phyloP scores from a whole-genome alignment of 805 yeast genomes.

The Candida namnaoensis region DNA sequence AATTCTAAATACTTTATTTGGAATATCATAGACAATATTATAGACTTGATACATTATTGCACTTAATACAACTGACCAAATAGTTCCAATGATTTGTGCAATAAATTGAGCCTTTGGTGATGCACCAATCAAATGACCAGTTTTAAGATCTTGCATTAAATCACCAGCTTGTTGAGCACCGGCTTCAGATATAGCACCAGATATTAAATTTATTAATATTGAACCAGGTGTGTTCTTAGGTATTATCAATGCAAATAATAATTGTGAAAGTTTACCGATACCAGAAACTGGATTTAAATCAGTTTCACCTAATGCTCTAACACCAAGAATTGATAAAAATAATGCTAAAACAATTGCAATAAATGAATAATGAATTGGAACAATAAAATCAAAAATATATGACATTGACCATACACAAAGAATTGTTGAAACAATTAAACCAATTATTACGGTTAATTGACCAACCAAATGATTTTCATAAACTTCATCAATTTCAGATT shows the following conservation, averaged over 20 bases:
- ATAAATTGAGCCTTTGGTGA: conserved; percentile 86
- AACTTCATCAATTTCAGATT: conserved; percentile 27
- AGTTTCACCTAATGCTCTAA: conserved; percentile 93
- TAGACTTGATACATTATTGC: conserved; percentile 78
- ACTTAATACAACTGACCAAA: conserved; percentile 75
- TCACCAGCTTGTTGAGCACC: conserved; percentile 99
- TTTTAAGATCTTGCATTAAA: conserved; percentile 92
- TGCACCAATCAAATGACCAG: conserved; percentile 88
- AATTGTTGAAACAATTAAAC: conserved; percentile 57
- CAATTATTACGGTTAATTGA: conserved; percentile 38
- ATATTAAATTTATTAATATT: conserved; percentile 76
- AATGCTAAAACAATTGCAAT: conserved; percentile 70
- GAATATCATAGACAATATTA: conserved; percentile 76
- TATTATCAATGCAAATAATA: conserved; percentile 74
- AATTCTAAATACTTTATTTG: conserved; percentile 70
- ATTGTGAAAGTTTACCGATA: conserved; percentile 88
- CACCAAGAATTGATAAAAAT: conserved; percentile 76
- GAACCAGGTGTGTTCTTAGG: conserved; percentile 73
- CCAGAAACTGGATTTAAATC: conserved; percentile 96
- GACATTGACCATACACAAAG: conserved; percentile 60
- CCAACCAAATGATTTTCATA: conserved; percentile 42
- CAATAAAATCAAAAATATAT: conserved; percentile 56
- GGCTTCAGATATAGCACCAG: conserved; percentile 97
- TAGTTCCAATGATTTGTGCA: conserved; percentile 85
- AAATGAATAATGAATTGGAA: conserved; percentile 64